These are phyloP conservation scores for Pelargonium cotyledonis DNA, from an alignment of 441 rosid species.

Conservation along the genomic window DNA sequence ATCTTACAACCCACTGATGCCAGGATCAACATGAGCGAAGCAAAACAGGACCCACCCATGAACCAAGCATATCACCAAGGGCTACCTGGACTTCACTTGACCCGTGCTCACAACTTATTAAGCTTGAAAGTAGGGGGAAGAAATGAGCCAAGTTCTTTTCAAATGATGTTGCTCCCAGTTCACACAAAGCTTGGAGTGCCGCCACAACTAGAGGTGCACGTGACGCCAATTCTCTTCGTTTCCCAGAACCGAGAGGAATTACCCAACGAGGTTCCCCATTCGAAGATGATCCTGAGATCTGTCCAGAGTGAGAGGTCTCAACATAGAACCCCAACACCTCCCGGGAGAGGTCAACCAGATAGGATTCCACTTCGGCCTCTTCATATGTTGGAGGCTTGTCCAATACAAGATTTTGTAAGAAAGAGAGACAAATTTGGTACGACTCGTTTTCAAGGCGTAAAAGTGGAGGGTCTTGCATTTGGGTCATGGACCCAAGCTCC, in stretches of 20 bases:
- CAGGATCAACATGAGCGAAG: conserved; percentile 62
- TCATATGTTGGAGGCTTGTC: conserved; percentile 52
- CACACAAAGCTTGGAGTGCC: conserved; percentile 76
- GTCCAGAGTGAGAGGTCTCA: conserved; percentile 46
- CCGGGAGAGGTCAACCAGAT: conserved; percentile 58
- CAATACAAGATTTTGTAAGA: conserved; percentile 67
- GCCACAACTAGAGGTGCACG: conserved; percentile 93
- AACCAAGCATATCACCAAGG: conserved; percentile 80
- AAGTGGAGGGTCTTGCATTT: conserved; percentile 99
- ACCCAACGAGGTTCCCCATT: conserved; percentile 43
- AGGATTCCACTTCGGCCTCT: conserved; percentile 58
- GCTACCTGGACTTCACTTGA: conserved; percentile 88
- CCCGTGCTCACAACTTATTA: conserved; percentile 91
- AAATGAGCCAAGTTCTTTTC: conserved; percentile 62
- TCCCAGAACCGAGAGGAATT: conserved; percentile 91
- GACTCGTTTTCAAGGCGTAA: conserved; percentile 96
- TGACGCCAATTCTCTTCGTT: conserved; percentile 84
- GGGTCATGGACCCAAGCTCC: conserved; percentile 87
- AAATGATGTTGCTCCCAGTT: conserved; percentile 64
- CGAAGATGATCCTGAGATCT: conserved; percentile 33
- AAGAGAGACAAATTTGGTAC: conserved; percentile 89
- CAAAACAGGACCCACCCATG: conserved; percentile 81
- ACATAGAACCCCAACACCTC: conserved; percentile 78
- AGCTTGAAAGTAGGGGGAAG: conserved; percentile 72
- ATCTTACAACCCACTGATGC: conserved; percentile 29